A percentile compares a stretch with the other conserved stretches of the same genome.
These are phyloP conservation scores for Cylindrodendrum hubeiense DNA, from an alignment of 2,329 filamentous ascomycete species.

Conservation along the genomic window DNA sequence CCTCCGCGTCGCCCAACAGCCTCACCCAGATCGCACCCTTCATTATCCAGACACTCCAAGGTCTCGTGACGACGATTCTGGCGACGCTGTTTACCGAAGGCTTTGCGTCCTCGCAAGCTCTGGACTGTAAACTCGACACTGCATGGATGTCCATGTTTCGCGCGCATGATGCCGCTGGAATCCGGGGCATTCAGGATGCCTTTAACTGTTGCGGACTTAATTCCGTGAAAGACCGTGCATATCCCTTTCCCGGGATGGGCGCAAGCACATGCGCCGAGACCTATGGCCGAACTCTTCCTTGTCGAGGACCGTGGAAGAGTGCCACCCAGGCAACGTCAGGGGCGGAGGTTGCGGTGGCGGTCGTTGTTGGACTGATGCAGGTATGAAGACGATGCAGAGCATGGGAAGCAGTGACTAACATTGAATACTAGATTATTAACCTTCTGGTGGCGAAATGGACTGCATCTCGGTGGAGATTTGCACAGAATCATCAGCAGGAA, in stretches of 20 bases:
- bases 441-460: slow-evolving; percentile 48
- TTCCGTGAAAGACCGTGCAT: slow-evolving; percentile 69
- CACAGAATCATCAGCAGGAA: slow-evolving; percentile 16
- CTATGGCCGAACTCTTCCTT: slow-evolving; percentile 61
- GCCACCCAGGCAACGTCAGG: slow-evolving; percentile 66
- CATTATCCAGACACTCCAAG: slow-evolving; percentile 57
- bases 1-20: slow-evolving; percentile 35
- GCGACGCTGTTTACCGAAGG: slow-evolving; percentile 57
- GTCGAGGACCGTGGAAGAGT: slow-evolving; percentile 67
- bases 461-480: slow-evolving; percentile 48
- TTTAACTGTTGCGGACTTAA: slow-evolving; percentile 76
- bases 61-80: slow-evolving; percentile 56
- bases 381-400: slow-evolving; percentile 51
- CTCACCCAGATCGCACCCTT: slow-evolving; percentile 46
- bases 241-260: slow-evolving; percentile 64
- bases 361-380: slow-evolving; percentile 68
- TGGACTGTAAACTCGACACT: slow-evolving; percentile 67
- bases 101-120: slow-evolving; percentile 46
- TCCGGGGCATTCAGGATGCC: slow-evolving; percentile 73
- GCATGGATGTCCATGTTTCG: slow-evolving; percentile 68
- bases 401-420: not conserved
- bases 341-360: slow-evolving; percentile 65
- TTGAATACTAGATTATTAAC: slow-evolving; percentile 44
- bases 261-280: slow-evolving; percentile 57
- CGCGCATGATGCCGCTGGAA: slow-evolving; percentile 60